These are phyloP conservation scores for Penicillium lividum DNA, from an alignment of 495 filamentous ascomycete species.

Conservation along the genomic window DNA sequence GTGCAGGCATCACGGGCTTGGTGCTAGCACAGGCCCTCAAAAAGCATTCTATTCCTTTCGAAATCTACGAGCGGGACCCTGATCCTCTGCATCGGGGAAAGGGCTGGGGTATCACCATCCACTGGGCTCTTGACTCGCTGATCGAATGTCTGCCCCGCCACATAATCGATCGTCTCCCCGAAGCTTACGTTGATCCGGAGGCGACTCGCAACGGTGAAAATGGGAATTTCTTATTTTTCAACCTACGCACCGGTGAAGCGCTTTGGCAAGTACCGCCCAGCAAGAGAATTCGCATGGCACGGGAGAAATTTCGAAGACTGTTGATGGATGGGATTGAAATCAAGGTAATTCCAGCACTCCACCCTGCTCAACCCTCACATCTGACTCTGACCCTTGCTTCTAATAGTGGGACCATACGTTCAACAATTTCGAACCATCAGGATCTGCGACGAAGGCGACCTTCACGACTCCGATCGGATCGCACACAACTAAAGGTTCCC, in stretches of 20 bases:
- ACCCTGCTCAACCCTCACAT: background rate
- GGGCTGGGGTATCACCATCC: constrained; percentile 63
- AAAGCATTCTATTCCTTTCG: constrained; percentile 43
- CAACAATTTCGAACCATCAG: constrained; percentile 30
- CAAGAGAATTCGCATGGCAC: constrained; percentile 50
- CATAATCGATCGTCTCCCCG: constrained; percentile 47
- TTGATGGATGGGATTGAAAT: constrained; percentile 51
- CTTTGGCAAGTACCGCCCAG: constrained; percentile 50
- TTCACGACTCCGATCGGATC: no score
- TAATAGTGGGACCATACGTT: constrained; percentile 47
- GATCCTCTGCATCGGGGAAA: constrained; percentile 41
- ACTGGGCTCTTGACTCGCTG: constrained; percentile 56
- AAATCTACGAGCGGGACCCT: constrained; percentile 57
- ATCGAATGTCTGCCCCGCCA: constrained; percentile 50
- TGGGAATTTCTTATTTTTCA: constrained; percentile 55
- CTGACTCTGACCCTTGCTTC: background rate
- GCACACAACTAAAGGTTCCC: no score
- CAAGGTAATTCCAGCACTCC: constrained; percentile 24
- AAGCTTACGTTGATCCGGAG: constrained; percentile 52
- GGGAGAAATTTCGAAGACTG: constrained; percentile 48
- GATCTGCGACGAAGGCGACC: background rate
- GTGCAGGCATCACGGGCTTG: constrained; percentile 61
- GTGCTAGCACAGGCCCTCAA: constrained; percentile 60
- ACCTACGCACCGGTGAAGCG: constrained; percentile 50
- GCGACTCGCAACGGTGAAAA: constrained; percentile 42